A percentile compares a stretch with the other conserved stretches of the same genome.
These are phyloP conservation scores for Eucalyptus pauciflora DNA, from an alignment of 345 rosid species.

Conservation along the genomic window DNA sequence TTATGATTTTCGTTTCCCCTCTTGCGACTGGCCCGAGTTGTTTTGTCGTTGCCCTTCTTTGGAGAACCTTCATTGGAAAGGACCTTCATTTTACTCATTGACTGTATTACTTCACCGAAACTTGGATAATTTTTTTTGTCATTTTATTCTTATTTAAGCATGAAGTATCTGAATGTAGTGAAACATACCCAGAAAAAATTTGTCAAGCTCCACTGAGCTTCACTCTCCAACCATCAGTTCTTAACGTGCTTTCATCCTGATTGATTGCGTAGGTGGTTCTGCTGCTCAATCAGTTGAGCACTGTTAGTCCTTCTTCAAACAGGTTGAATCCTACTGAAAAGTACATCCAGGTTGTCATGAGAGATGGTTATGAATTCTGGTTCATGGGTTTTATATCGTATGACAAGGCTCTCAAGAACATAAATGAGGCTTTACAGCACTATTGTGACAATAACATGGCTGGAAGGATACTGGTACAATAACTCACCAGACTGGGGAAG, in stretches of 20 bases:
- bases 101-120: not conserved
- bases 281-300: slow-evolving; percentile 37
- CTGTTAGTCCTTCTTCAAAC: too few species aligned
- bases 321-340: too few species aligned
- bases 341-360: too few species aligned
- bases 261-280: slow-evolving; percentile 40
- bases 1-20: not conserved
- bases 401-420: too few species aligned
- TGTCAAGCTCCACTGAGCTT: not conserved
- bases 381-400: too few species aligned
- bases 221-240: not conserved
- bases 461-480: too few species aligned
- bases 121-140: not conserved
- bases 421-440: too few species aligned
- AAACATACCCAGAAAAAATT: not conserved
- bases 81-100: too few species aligned
- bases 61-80: not conserved
- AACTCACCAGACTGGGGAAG: too few species aligned
- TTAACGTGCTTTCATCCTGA: not conserved
- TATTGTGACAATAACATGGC: too few species aligned
- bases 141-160: not conserved
- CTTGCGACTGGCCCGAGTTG: rapidly evolving
- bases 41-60: not conserved
- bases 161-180: not conserved
- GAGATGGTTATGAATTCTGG: too few species aligned